phyloP scores from a whole-genome alignment of 345 rosid species.

The Lagerstroemia speciosa region DNA sequence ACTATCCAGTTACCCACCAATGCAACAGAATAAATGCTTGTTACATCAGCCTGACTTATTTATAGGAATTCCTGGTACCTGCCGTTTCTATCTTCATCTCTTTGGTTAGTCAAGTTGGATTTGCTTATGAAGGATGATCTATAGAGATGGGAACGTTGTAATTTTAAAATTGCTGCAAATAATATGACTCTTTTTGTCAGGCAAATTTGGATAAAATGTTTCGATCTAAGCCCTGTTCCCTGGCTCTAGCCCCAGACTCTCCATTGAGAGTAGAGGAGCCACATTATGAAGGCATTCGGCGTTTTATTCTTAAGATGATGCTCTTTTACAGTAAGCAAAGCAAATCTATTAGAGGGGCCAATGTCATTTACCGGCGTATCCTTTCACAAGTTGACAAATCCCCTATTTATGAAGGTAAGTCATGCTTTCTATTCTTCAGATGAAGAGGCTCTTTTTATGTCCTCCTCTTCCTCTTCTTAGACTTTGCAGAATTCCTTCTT shows the following conservation, averaged over 20 bases:
- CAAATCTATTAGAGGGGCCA: conserved; percentile 76
- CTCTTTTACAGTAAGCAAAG: conserved; percentile 89
- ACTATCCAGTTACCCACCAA: background rate
- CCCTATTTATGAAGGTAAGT: conserved; percentile 66
- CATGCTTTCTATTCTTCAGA: conserved; percentile 1
- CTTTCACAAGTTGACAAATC: conserved; percentile 68
- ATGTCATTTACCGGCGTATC: conserved; percentile 57
- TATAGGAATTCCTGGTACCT: background rate
- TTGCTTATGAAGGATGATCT: background rate
- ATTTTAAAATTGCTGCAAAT: too few species aligned
- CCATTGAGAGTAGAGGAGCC: conserved; percentile 73
- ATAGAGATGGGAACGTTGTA: too few species aligned
- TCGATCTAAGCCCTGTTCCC: conserved; percentile 74
- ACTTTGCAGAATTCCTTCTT: too few species aligned
- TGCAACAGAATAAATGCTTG: background rate
- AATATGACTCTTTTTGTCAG: conserved; percentile 37
- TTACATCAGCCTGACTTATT: background rate
- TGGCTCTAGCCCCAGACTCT: conserved; percentile 69
- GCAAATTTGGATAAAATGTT: conserved; percentile 69
- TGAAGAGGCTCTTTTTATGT: too few species aligned
- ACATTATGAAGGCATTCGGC: conserved; percentile 50
- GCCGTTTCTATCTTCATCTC: background rate
- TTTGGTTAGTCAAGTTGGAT: background rate
- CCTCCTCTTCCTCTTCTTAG: too few species aligned
- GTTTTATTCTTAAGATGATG: conserved; percentile 48